Base-by-base conservation (phyloP, 1,284 basidiomycete genomes). In the Athelia sp. region DNA sequence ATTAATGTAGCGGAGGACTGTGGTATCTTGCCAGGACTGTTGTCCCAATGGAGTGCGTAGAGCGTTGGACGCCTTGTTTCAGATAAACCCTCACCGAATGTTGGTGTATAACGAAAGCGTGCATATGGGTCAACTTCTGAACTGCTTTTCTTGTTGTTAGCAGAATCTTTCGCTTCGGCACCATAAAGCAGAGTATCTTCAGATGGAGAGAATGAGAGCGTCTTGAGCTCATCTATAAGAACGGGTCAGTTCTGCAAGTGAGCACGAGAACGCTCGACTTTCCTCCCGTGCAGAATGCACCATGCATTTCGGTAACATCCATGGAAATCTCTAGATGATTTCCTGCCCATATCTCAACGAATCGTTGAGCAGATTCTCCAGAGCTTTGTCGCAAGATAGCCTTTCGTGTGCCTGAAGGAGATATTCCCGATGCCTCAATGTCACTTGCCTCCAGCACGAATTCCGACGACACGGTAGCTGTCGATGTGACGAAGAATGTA, bases 221-320 rank as follows among this genome's bases (percentile, higher is more conserved):
- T 73, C 11, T 64, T 64, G 18, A 81, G 56, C 47, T 64, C 69
- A 52, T 80, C 83, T 83, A 53, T n/a, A 36, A 40, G 36, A 14
- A 42, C 21, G 1, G 13, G 19, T 19, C 26, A 45, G n/a, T 17
- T 26, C 2, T 11, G 11, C 11, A 11, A 11, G n/a, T n/a, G 11
- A 45, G 23, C 23, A 26, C 44, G n/a, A 32, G n/a, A 29, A 34
- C 32, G 11, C 11, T 11, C n/a, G 9, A 24, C 62, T 36, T 36
- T 84, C 85, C 81, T 55, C 87, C 85, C 2, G 73, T 66, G 52
- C 82, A 81, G 56, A 86, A 87, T 2, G 72, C 69, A 0, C 75
- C 79, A 54, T 87, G 84, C 1, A 60, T 56, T 23, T 80, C 73
- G 0, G 82, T 79, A 18, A 87, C 83, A 19, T 87, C 79, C 45